These are phyloP conservation scores for Gillenia trifoliata DNA, from an alignment of 306 rosid species.

Conservation along the genomic window DNA sequence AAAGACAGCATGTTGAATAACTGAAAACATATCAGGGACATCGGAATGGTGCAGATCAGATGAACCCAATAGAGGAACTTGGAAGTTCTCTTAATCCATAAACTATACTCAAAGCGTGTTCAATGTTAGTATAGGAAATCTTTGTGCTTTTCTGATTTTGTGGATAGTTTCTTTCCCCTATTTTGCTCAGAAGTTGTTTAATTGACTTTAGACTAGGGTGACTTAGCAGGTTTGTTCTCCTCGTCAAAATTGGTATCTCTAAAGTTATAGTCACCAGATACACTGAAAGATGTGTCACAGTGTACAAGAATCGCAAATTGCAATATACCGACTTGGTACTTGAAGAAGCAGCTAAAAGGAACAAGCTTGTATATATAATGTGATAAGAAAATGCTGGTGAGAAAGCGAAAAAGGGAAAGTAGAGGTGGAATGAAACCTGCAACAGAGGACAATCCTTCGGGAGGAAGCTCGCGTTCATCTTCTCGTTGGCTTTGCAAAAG, in stretches of 20 bases:
- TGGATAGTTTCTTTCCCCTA: neutral
- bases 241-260: neutral
- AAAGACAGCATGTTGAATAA: neutral
- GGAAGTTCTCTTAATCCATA: neutral
- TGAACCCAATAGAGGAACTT: neutral
- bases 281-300: neutral
- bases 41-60: neutral
- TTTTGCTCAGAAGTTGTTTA: neutral
- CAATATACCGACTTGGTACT: neutral
- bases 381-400: neutral
- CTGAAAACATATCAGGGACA: neutral
- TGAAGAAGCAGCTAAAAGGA: slow-evolving; percentile 1
- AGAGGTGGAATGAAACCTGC: slow-evolving; percentile 56
- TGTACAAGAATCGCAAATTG: neutral
- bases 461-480: slow-evolving; percentile 44
- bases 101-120: neutral
- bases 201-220: neutral
- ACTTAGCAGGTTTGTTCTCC: neutral
- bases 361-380: neutral
- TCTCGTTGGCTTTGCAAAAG: slow-evolving; percentile 54
- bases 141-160: neutral
- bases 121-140: neutral
- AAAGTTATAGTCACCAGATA: neutral
- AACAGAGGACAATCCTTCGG: slow-evolving; percentile 48
- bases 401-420: slow-evolving; percentile 6